A percentile compares a stretch with the other conserved stretches of the same genome.
Conservation (phyloP, 352 stramenopile species). For the Pythium rishiriense region DNA sequence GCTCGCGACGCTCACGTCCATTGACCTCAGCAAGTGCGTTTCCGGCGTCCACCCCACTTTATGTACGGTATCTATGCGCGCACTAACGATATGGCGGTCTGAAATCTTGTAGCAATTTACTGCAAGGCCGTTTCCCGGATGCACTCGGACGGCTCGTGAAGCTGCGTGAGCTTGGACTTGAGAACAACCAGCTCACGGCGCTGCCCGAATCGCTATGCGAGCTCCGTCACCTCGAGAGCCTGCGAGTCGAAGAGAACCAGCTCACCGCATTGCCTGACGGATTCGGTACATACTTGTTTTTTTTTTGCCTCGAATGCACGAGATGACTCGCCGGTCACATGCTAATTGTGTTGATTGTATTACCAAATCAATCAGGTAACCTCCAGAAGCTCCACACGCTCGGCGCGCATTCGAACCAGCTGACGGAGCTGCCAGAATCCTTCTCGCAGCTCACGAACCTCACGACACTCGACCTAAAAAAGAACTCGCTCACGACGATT, state of each 20-base stretch:
- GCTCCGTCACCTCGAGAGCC: constrained; percentile 51
- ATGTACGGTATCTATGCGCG: not conserved
- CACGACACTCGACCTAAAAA: constrained; percentile 69
- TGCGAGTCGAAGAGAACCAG: constrained; percentile 69
- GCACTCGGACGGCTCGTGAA: constrained; percentile 51
- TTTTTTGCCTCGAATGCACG: not conserved
- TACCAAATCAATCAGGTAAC: no score
- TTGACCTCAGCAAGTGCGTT: constrained; percentile 83
- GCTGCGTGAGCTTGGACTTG: constrained; percentile 59
- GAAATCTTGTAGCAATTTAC: constrained; percentile 46
- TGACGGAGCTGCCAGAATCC: constrained; percentile 47
- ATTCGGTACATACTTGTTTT: constrained; percentile 38
- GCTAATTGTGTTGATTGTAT: no score
- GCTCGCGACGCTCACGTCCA: constrained; percentile 52
- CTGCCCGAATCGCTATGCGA: constrained; percentile 53
- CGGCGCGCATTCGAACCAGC: constrained; percentile 61
- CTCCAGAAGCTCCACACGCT: constrained; percentile 56
- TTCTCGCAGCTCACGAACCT: constrained; percentile 48
- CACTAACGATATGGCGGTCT: not conserved
- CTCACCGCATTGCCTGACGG: constrained; percentile 42
- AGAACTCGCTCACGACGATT: constrained; percentile 54
- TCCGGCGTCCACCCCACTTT: no score
- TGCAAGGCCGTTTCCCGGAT: constrained; percentile 51
- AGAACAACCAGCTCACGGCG: constrained; percentile 62
- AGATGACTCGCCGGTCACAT: not conserved